Conservation (phyloP, 768 basidiomycete species). For the Inosperma sp. region DNA sequence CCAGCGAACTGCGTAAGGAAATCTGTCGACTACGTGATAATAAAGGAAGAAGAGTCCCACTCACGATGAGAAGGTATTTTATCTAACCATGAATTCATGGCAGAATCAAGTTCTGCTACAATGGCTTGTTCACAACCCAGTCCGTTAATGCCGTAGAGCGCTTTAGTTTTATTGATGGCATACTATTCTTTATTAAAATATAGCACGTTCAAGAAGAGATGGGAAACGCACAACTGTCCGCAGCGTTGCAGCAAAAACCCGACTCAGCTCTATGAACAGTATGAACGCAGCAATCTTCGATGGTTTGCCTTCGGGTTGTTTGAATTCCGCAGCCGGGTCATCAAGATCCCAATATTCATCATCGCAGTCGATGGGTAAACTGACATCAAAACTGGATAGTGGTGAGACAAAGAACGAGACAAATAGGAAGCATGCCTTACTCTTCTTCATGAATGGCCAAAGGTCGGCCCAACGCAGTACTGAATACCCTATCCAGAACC, state of each 20-base stretch:
- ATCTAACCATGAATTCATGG: conserved; percentile 69
- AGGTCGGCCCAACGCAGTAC: conserved; percentile 61
- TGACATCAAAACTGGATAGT: conserved; percentile 61
- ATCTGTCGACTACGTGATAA: background rate
- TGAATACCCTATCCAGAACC: conserved; percentile 47
- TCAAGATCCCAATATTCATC: conserved; percentile 73
- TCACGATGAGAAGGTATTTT: conserved; percentile 55
- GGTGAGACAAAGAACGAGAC: conserved; percentile 1
- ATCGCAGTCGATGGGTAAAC: conserved; percentile 58
- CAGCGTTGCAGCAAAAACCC: conserved; percentile 59
- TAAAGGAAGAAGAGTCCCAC: conserved; percentile 20
- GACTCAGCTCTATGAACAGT: conserved; percentile 51
- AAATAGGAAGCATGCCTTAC: conserved; percentile 34
- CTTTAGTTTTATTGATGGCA: conserved; percentile 74
- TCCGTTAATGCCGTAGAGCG: conserved; percentile 58
- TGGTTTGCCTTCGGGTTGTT: conserved; percentile 63
- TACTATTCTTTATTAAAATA: conserved; percentile 44
- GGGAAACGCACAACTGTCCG: conserved; percentile 52
- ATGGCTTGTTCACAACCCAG: conserved; percentile 63
- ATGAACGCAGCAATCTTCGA: conserved; percentile 55
- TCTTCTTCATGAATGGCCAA: conserved; percentile 80
- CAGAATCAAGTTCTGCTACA: conserved; percentile 67
- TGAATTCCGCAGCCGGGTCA: conserved; percentile 56
- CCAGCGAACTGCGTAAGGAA: conserved; percentile 41
- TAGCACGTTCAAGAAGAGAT: background rate